phyloP scores from a whole-genome alignment of 805 yeast genomes.

The Saccharomycopsis synnaedendra region DNA sequence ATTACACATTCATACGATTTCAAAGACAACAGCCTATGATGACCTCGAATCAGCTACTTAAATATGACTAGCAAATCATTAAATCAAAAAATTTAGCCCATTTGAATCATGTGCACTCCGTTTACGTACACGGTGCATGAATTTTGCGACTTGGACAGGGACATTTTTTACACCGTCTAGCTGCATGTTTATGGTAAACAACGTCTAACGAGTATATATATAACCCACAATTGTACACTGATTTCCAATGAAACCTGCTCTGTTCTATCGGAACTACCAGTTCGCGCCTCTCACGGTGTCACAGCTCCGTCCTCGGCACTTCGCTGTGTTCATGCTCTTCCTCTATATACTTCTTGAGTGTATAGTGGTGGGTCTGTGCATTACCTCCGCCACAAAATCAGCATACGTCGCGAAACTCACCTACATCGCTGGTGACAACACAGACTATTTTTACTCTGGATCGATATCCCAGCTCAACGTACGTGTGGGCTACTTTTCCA shows the following conservation, averaged over 20 bases:
- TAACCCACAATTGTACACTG: too few species aligned
- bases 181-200: too few species aligned
- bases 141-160: too few species aligned
- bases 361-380: slow-evolving; percentile 15
- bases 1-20: too few species aligned
- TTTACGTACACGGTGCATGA: too few species aligned
- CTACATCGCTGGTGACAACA: slow-evolving; percentile 12
- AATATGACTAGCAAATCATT: too few species aligned
- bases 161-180: too few species aligned
- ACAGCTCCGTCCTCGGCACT: slow-evolving; percentile 11
- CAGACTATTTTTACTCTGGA: slow-evolving; percentile 9
- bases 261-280: not conserved
- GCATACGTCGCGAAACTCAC: slow-evolving; percentile 15
- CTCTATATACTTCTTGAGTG: slow-evolving; percentile 16
- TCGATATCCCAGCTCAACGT: slow-evolving; percentile 11
- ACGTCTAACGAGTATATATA: too few species aligned
- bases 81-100: too few species aligned
- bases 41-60: too few species aligned
- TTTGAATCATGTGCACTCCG: too few species aligned
- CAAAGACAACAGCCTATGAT: too few species aligned
- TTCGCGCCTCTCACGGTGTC: not conserved
- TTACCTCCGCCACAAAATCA: slow-evolving; percentile 9
- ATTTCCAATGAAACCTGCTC: not conserved
- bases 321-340: slow-evolving; percentile 13
- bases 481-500: slow-evolving; percentile 15